A percentile compares a stretch with the other conserved stretches of the same genome.
Conservation (phyloP, 371 early-diverging fungal species). For the Mucor indicus region DNA sequence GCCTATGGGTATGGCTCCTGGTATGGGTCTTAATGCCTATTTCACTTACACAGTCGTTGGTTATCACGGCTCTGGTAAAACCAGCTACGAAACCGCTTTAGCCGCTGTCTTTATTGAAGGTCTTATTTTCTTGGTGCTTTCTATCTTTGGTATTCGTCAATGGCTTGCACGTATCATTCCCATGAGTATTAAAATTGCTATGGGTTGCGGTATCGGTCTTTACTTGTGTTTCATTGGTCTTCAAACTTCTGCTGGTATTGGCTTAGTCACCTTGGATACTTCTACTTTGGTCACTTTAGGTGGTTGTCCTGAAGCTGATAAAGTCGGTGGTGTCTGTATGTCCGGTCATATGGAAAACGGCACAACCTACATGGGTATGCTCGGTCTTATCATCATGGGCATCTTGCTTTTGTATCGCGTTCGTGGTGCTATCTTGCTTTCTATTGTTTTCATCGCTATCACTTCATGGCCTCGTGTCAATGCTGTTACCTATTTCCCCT, state of each 20-base stretch:
- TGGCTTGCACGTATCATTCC: slow-evolving; percentile 75
- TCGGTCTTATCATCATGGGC: slow-evolving; percentile 70
- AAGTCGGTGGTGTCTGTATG: slow-evolving; percentile 49
- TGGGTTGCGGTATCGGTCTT: slow-evolving; percentile 76
- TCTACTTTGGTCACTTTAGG: slow-evolving; percentile 70
- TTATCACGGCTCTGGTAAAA: slow-evolving; percentile 68
- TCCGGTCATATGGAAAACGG: slow-evolving; percentile 64
- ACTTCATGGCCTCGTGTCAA: slow-evolving; percentile 67
- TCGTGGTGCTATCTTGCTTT: slow-evolving; percentile 71
- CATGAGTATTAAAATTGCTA: slow-evolving; percentile 67
- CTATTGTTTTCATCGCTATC: slow-evolving; percentile 67
- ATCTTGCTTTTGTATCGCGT: slow-evolving; percentile 62
- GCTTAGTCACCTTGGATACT: slow-evolving; percentile 56
- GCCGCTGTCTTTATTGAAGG: slow-evolving; percentile 83
- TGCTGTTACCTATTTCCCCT: slow-evolving; percentile 72
- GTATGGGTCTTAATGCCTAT: slow-evolving; percentile 80
- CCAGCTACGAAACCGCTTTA: slow-evolving; percentile 68
- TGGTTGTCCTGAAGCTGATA: slow-evolving; percentile 56
- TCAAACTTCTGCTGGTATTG: slow-evolving; percentile 76
- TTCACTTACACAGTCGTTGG: slow-evolving; percentile 81
- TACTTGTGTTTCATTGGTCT: slow-evolving; percentile 74
- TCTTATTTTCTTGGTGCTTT: slow-evolving; percentile 66
- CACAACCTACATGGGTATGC: slow-evolving; percentile 71
- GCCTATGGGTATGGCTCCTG: slow-evolving; percentile 76
- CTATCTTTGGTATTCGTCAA: slow-evolving; percentile 75